phyloP scores from a whole-genome alignment of 1,139 yeast species.

The Kodamaea suecica region DNA sequence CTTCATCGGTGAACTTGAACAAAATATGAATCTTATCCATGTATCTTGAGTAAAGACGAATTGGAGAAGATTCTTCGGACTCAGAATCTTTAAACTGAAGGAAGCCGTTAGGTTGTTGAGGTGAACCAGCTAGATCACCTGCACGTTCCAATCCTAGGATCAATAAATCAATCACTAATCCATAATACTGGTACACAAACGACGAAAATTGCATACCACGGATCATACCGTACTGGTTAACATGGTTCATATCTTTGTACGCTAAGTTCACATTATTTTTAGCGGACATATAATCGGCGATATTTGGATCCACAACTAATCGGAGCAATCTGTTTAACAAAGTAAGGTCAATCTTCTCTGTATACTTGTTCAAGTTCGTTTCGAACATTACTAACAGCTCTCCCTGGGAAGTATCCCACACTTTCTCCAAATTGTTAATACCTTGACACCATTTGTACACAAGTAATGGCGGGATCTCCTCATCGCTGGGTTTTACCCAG shows the following conservation, averaged over 20 bases:
- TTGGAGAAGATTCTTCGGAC: conserved; percentile 65
- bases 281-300: conserved; percentile 94
- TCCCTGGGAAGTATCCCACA: conserved; percentile 78
- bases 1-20: conserved; percentile 66
- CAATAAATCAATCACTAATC: conserved; percentile 76
- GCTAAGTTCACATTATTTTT: conserved; percentile 80
- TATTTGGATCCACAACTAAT: conserved; percentile 79
- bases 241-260: conserved; percentile 93
- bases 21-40: conserved; percentile 78
- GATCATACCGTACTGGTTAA: conserved; percentile 82
- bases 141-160: conserved; percentile 88
- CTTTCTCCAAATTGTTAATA: conserved; percentile 70
- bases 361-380: conserved; percentile 62
- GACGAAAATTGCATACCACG: conserved; percentile 90
- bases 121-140: conserved; percentile 77
- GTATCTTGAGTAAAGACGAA: conserved; percentile 78
- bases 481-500: conserved; percentile 95
- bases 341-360: conserved; percentile 87
- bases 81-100: conserved; percentile 62
- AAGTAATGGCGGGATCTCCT: conserved; percentile 87
- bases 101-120: conserved; percentile 70
- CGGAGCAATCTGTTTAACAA: conserved; percentile 77
- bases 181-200: conserved; percentile 86
- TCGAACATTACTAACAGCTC: conserved; percentile 84
- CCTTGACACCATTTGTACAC: conserved; percentile 97